Conservation (phyloP, 768 basidiomycete species). For the Lentinula edodes region DNA sequence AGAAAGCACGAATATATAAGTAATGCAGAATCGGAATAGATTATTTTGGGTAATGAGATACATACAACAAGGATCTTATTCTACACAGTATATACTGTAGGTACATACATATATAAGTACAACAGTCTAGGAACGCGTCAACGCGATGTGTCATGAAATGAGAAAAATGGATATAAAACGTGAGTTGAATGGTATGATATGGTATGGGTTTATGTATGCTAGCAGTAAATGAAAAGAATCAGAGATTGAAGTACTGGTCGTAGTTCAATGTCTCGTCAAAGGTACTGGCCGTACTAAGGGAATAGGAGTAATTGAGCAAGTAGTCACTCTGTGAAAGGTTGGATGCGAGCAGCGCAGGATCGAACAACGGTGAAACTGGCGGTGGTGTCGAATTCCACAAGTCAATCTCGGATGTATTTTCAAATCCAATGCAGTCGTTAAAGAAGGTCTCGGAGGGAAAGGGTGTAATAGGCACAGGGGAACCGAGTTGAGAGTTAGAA, state of each 20-base stretch:
- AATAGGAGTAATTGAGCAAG: not conserved
- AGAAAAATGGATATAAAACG: not conserved
- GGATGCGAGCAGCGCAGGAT: not conserved
- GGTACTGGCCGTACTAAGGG: not conserved
- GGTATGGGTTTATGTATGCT: not conserved
- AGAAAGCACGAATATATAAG: constrained; percentile 32
- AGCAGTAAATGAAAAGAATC: not conserved
- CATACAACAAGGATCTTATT: not conserved
- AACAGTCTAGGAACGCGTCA: not conserved
- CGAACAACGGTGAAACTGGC: not conserved
- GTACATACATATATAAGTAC: not conserved
- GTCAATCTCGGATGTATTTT: not conserved
- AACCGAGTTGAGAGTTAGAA: not conserved
- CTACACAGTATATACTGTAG: not conserved
- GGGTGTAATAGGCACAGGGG: not conserved
- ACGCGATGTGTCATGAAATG: not conserved
- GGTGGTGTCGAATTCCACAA: not conserved
- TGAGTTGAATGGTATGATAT: not conserved
- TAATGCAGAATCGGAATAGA: not conserved
- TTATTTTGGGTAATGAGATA: not conserved
- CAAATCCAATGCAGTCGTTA: not conserved
- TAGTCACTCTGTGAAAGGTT: not conserved
- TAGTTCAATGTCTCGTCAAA: not conserved
- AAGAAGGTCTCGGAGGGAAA: not conserved
- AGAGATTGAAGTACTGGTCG: not conserved